Conservation (phyloP, 768 basidiomycete species). For the Tricholoma sp. region DNA sequence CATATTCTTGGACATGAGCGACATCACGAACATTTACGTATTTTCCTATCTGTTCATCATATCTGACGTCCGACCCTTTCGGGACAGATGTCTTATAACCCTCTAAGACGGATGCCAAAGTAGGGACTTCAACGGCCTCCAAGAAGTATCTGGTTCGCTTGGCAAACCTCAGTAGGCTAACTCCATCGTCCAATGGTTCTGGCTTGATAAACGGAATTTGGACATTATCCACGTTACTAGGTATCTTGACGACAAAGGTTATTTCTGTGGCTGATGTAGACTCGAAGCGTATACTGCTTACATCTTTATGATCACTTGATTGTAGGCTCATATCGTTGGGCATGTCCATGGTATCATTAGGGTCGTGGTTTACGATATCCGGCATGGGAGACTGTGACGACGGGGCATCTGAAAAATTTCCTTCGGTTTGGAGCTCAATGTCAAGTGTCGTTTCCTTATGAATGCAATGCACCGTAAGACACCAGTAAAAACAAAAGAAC, state of each 20-base stretch:
- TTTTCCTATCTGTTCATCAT: neutral
- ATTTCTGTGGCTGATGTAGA: neutral
- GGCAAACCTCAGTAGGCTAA: neutral
- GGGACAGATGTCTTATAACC: neutral
- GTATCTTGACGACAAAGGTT: neutral
- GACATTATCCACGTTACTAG: neutral
- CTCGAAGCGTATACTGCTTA: neutral
- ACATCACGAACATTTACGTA: neutral
- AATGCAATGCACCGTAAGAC: neutral
- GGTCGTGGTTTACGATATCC: too few relatives aligned
- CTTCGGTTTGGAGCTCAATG: neutral
- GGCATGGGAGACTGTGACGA: too few relatives aligned
- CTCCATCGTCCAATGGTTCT: neutral
- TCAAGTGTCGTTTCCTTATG: neutral
- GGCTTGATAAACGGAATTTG: neutral
- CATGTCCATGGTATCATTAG: too few relatives aligned
- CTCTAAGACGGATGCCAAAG: neutral
- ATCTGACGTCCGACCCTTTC: neutral
- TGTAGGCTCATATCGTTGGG: too few relatives aligned
- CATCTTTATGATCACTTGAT: neutral
- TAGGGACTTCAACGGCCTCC: conserved; percentile 1
- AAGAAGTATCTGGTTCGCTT: neutral
- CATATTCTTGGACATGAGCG: neutral
- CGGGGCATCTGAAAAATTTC: neutral
- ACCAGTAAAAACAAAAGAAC: neutral